Evolutionary conservation across 495 filamentous ascomycete genomes (phyloP), one percentile per base, ranked within the genome.

Genomic region (Penicillium antarcticum): DNA sequence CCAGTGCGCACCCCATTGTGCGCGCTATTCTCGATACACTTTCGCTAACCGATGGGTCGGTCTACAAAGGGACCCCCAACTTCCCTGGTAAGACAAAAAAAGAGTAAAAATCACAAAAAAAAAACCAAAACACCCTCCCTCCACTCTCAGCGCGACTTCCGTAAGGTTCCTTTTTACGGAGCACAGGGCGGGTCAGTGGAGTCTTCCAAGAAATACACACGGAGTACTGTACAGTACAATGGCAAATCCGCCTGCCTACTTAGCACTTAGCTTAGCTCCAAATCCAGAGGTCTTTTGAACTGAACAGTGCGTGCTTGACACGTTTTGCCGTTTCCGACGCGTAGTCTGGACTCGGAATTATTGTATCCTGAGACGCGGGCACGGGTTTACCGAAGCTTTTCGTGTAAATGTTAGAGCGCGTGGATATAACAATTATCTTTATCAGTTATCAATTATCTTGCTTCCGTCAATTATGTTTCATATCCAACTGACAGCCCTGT

Each of bases 31-130:
- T 31, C 47, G 49, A 44, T 56, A 54, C 51, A 62, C 49, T 62
- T 58, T 63, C 61, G 61, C 61, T 63, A 63, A 63, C 48, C 48
- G 47, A 55, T 56, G 61, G 61, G 48, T 49, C 52, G 42, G 48
- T 49, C 46, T 42, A 41, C 16, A 21, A 41, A 45, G 47, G 37
- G 18, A 11, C 49, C 55, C 56, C 51, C 42, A 48, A 42, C 48
- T 45, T 59, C 48, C 52, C 59, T 40, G 31, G 38, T 41, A 45
- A 48, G 51, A 10, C 0, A 29, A 29, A 29, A 29, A 29, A 9
- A 0, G 6, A 29, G 4, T 2, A 29, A 29, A 29, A 29, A 1
- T 1, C 26, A 29, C 5, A 23, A 23, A 23, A 23, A 2, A 29
- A 38, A 53, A 42, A 55, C 41, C 41, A 50, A 54, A 29, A 35